Evolutionary conservation across 179 eudicot genomes (phyloP).

Genomic region (Silene noctiflora): DNA sequence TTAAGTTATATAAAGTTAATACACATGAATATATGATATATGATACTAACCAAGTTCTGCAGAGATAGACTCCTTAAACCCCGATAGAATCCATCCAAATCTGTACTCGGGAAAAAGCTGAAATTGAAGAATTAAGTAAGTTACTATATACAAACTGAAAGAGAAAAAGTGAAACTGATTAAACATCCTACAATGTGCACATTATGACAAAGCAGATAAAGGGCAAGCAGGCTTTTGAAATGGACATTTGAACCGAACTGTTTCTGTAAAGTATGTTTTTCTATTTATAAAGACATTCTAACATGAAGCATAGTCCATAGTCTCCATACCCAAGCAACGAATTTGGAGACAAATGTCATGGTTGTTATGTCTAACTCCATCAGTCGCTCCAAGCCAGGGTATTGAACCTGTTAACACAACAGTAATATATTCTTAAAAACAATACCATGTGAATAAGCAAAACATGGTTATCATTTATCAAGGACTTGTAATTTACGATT

Average conservation of each 20-base stretch:
- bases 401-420: conserved; percentile 57
- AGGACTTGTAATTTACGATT: background rate
- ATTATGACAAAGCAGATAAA: background rate
- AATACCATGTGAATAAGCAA: background rate
- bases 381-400: conserved; percentile 67
- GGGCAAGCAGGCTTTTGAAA: background rate
- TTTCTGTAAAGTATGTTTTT: background rate
- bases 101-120: conserved; percentile 90
- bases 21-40: background rate
- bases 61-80: conserved; percentile 61
- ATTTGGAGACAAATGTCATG: conserved; percentile 60
- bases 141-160: background rate
- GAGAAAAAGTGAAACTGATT: background rate
- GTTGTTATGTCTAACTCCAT: conserved; percentile 66
- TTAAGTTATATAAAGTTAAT: background rate
- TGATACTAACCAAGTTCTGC: conserved; percentile 75
- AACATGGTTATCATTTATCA: background rate
- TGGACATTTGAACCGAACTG: background rate
- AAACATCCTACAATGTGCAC: conserved; percentile 3
- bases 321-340: conserved; percentile 58
- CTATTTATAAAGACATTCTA: background rate
- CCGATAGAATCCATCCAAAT: conserved; percentile 78
- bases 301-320: background rate
- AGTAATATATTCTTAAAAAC: background rate
- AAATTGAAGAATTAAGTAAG: conserved; percentile 14